phyloP scores from a whole-genome alignment of 768 basidiomycete species.

The Glaciozyma antarctica region DNA sequence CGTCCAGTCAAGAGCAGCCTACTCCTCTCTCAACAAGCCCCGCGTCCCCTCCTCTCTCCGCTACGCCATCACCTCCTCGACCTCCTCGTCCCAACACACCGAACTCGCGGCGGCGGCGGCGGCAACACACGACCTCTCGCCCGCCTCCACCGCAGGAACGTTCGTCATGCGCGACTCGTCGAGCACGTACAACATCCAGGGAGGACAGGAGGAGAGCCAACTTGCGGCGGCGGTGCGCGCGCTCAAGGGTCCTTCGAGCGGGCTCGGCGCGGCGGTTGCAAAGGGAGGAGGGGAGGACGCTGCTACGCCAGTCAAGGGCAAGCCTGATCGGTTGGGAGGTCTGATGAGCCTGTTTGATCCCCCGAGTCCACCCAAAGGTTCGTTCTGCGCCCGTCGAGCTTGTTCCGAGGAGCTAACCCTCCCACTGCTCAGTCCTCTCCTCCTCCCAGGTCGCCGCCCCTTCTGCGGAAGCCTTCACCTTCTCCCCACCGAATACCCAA shows the following conservation, averaged over 20 bases:
- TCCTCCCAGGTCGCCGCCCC: constrained; percentile 7
- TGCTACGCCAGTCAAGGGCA: not conserved
- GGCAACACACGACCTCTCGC: no score
- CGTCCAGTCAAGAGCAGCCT: not conserved
- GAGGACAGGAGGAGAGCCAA: constrained; percentile 7
- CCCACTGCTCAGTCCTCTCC: constrained; percentile 1
- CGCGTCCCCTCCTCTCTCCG: constrained; percentile 33
- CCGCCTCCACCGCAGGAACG: constrained; percentile 5
- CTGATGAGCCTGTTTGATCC: constrained; percentile 24
- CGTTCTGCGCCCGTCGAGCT: not conserved
- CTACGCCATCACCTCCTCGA: constrained; percentile 20
- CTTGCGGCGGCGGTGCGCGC: constrained; percentile 22
- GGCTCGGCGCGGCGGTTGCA: constrained; percentile 1
- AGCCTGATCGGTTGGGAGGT: not conserved
- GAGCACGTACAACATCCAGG: not conserved
- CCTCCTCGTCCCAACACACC: not conserved
- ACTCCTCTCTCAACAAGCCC: constrained; percentile 11
- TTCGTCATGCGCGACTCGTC: constrained; percentile 8
- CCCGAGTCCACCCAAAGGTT: not conserved
- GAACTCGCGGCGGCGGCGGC: constrained; percentile 3
- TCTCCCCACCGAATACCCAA: constrained; percentile 5
- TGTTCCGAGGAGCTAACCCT: not conserved
- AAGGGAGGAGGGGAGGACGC: not conserved
- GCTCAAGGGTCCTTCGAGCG: constrained; percentile 14
- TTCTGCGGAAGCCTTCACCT: constrained; percentile 2